These are phyloP conservation scores for Veloboletus limbatus DNA, from an alignment of 1,284 basidiomycete genomes.

Conservation along the genomic window DNA sequence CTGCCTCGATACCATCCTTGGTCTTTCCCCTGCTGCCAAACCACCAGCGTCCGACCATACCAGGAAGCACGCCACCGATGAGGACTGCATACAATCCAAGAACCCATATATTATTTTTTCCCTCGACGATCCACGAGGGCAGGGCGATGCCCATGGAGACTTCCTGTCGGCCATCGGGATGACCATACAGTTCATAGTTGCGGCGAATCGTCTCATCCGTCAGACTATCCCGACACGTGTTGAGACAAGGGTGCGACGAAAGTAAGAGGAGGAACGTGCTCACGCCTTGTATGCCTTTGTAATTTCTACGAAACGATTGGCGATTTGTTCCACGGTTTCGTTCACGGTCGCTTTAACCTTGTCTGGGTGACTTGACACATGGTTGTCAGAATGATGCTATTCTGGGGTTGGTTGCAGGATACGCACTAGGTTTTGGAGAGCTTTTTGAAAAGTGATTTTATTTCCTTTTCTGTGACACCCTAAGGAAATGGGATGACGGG, in stretches of 20 bases:
- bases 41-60: constrained; percentile 86
- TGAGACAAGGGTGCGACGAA: background rate
- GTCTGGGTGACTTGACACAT: constrained; percentile 81
- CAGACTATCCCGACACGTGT: constrained; percentile 47
- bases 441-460: constrained; percentile 95
- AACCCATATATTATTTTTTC: constrained; percentile 90
- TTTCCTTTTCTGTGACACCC: constrained; percentile 82
- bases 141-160: constrained; percentile 95
- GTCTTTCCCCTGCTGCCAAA: constrained; percentile 90
- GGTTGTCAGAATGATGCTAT: constrained; percentile 6
- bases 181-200: constrained; percentile 90
- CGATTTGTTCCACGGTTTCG: constrained; percentile 87
- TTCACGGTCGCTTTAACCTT: constrained; percentile 86
- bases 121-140: constrained; percentile 92
- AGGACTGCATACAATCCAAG: constrained; percentile 85
- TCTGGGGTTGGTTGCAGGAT: background rate
- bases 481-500: constrained; percentile 24
- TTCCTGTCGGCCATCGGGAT: constrained; percentile 96
- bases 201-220: constrained; percentile 93
- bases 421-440: constrained; percentile 87
- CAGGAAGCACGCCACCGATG: constrained; percentile 87
- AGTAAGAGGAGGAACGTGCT: constrained; percentile 25
- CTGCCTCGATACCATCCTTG: constrained; percentile 87
- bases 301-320: constrained; percentile 86
- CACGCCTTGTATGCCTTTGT: constrained; percentile 99